A percentile compares a stretch with the other conserved stretches of the same genome.
phyloP scores from a whole-genome alignment of 2,329 filamentous ascomycete genomes.

The Xylariaceae sp. region DNA sequence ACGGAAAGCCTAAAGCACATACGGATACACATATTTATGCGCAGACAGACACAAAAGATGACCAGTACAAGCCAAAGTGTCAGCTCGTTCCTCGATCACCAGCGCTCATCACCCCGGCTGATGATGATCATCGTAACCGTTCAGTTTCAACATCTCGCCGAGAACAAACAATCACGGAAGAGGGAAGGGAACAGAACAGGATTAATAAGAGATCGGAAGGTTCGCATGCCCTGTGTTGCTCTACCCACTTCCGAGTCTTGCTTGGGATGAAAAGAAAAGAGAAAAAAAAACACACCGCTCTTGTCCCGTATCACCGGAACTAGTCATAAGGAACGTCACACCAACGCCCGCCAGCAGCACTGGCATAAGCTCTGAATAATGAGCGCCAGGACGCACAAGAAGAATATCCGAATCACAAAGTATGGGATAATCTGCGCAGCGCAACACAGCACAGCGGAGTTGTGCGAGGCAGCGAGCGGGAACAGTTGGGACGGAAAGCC shows the following conservation, averaged over 20 bases:
- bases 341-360: background rate
- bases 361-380: background rate
- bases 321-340: constrained; percentile 9
- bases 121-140: background rate
- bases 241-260: background rate
- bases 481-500: constrained; percentile 6
- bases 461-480: background rate
- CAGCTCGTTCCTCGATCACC: background rate
- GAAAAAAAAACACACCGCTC: constrained; percentile 15
- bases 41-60: background rate
- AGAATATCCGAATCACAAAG: constrained; percentile 1
- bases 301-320: constrained; percentile 13
- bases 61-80: background rate
- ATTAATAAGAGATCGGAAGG: background rate
- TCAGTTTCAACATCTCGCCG: background rate
- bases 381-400: background rate
- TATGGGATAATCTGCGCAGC: background rate
- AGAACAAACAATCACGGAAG: background rate
- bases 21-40: background rate
- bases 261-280: background rate
- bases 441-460: background rate
- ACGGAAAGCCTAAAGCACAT: background rate
- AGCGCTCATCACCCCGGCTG: background rate
- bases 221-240: background rate
- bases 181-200: background rate